These are phyloP conservation scores for Termitomyces sp. DNA, from an alignment of 768 basidiomycete species.

Conservation along the genomic window DNA sequence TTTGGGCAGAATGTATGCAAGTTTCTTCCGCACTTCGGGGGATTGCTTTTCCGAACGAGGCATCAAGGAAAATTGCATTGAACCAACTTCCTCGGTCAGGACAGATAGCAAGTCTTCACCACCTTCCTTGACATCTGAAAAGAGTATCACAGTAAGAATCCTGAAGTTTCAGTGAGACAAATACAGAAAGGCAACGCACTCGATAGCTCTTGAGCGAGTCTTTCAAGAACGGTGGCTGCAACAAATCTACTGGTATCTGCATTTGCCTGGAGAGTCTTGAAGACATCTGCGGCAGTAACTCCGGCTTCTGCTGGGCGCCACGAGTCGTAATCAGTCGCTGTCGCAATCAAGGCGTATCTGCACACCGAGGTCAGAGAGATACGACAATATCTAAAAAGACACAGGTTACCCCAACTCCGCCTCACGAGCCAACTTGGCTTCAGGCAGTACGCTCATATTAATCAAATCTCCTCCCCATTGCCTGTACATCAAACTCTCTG, in stretches of 20 bases:
- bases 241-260: conserved; percentile 82
- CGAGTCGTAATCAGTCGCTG: conserved; percentile 92
- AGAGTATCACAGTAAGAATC: neutral
- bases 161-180: neutral
- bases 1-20: conserved; percentile 26
- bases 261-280: conserved; percentile 84
- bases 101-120: conserved; percentile 37
- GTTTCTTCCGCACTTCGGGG: conserved; percentile 58
- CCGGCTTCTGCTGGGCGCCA: conserved; percentile 79
- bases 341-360: conserved; percentile 90
- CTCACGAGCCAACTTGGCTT: conserved; percentile 95
- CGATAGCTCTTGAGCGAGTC: conserved; percentile 28
- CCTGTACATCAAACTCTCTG: conserved; percentile 93
- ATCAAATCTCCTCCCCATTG: conserved; percentile 91
- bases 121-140: conserved; percentile 8
- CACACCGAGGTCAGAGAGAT: neutral
- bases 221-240: conserved; percentile 62
- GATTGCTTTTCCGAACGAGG: conserved; percentile 51
- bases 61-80: conserved; percentile 87
- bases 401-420: conserved; percentile 79
- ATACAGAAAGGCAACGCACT: neutral
- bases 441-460: conserved; percentile 96
- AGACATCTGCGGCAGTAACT: conserved; percentile 88
- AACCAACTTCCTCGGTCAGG: conserved; percentile 57
- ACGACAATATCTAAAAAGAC: neutral